A percentile compares a stretch with the other conserved stretches of the same genome.
These are phyloP conservation scores for Lithospermum erythrorhizon DNA, from an alignment of 257 asterid genomes.

Conservation along the genomic window DNA sequence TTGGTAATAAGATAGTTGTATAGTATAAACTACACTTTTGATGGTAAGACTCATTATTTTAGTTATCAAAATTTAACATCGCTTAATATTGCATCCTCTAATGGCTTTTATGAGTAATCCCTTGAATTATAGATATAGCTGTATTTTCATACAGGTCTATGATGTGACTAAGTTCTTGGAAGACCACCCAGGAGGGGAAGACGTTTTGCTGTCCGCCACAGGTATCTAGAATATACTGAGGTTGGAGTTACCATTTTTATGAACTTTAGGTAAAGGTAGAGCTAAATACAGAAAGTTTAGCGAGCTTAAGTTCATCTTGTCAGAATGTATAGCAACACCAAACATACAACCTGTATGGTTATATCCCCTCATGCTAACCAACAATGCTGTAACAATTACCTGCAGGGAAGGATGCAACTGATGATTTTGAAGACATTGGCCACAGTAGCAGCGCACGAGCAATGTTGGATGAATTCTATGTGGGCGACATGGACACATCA, in stretches of 20 bases:
- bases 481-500: conserved; percentile 54
- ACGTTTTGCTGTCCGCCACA: conserved; percentile 67
- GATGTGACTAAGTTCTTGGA: conserved; percentile 82
- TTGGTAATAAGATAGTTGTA: too few species aligned
- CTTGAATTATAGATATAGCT: background rate
- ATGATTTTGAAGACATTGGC: conserved; percentile 82
- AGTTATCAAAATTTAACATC: background rate
- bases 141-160: conserved; percentile 40
- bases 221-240: conserved; percentile 22
- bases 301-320: background rate
- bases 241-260: too few species aligned
- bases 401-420: conserved; percentile 79
- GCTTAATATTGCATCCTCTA: background rate
- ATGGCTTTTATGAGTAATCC: background rate
- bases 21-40: background rate
- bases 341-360: background rate
- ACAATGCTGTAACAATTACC: background rate
- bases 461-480: conserved; percentile 50
- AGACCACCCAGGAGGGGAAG: conserved; percentile 96
- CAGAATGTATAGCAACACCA: background rate
- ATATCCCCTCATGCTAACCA: background rate
- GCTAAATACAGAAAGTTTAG: background rate
- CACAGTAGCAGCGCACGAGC: conserved; percentile 69
- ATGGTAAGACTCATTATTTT: background rate
- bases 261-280: too few species aligned